Evolutionary conservation across 2,329 filamentous ascomycete genomes (phyloP).

Genomic region (Xylaria sp.): DNA sequence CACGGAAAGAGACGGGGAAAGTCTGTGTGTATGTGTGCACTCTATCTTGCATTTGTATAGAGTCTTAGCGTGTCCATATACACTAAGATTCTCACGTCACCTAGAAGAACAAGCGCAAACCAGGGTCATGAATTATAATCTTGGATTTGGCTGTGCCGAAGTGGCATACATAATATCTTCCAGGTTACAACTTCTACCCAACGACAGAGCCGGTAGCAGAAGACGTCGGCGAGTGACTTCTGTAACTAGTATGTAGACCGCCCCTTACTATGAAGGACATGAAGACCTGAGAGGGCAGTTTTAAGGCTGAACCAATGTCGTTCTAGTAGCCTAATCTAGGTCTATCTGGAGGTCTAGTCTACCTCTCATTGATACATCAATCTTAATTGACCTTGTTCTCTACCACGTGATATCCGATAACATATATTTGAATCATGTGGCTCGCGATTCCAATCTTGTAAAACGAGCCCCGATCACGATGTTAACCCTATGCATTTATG

Average conservation of each 20-base stretch:
- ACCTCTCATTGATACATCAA: slow-evolving; percentile 4
- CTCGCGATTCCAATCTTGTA: slow-evolving; percentile 10
- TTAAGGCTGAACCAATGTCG: not conserved
- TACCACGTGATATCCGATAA: not conserved
- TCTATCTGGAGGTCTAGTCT: not conserved
- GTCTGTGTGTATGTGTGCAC: not conserved
- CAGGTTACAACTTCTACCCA: not conserved
- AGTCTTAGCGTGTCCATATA: not conserved
- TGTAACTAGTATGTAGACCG: not conserved
- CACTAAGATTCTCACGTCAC: not conserved
- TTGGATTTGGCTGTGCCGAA: not conserved
- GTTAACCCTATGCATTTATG: not conserved
- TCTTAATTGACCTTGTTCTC: not conserved
- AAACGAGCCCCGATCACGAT: not conserved
- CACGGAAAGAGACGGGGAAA: not conserved
- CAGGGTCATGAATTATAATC: not conserved
- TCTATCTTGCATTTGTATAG: not conserved
- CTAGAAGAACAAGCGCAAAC: not conserved
- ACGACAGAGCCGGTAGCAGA: not conserved
- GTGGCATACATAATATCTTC: not conserved
- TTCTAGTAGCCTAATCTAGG: slow-evolving; percentile 21
- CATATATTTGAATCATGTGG: not conserved
- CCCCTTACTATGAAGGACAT: not conserved
- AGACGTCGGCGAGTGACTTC: not conserved
- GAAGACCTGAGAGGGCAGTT: not conserved